These are phyloP conservation scores for Sherardia arvensis DNA, from an alignment of 257 asterid species.

Conservation along the genomic window DNA sequence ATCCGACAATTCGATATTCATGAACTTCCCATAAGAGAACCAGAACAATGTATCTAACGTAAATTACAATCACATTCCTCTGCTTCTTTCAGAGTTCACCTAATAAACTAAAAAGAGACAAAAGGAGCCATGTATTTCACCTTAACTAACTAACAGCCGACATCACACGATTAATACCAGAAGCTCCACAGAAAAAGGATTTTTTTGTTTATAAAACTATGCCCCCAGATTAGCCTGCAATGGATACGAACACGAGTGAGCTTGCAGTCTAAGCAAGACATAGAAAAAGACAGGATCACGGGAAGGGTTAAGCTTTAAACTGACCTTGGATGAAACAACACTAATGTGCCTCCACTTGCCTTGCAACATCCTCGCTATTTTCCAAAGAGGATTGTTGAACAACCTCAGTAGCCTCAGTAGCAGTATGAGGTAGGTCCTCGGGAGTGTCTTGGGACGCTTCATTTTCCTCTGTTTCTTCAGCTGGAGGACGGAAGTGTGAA, in stretches of 20 bases:
- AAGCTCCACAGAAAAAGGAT: not conserved
- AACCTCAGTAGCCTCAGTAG: slow-evolving; percentile 18
- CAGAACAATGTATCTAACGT: not conserved
- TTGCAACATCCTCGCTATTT: slow-evolving; percentile 47
- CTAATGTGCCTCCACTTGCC: slow-evolving; percentile 28
- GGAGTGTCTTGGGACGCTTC: slow-evolving; percentile 32
- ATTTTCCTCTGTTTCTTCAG: slow-evolving; percentile 44
- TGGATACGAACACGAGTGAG: not conserved
- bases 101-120: not conserved
- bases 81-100: not conserved
- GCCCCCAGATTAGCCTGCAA: slow-evolving; percentile 7
- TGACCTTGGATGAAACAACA: not conserved
- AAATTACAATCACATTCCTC: not conserved
- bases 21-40: not conserved
- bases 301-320: not conserved
- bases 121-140: slow-evolving; percentile 1
- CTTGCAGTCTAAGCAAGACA: not conserved
- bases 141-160: slow-evolving; percentile 6
- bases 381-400: slow-evolving; percentile 41
- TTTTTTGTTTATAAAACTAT: not conserved
- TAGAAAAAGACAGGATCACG: not conserved
- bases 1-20: not conserved
- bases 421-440: slow-evolving; percentile 23
- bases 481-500: slow-evolving; percentile 23
- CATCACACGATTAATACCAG: not conserved